A percentile compares a stretch with the other conserved stretches of the same genome.
Conservation (phyloP, 2,329 filamentous ascomycete species). For the Sporothrix pallida region DNA sequence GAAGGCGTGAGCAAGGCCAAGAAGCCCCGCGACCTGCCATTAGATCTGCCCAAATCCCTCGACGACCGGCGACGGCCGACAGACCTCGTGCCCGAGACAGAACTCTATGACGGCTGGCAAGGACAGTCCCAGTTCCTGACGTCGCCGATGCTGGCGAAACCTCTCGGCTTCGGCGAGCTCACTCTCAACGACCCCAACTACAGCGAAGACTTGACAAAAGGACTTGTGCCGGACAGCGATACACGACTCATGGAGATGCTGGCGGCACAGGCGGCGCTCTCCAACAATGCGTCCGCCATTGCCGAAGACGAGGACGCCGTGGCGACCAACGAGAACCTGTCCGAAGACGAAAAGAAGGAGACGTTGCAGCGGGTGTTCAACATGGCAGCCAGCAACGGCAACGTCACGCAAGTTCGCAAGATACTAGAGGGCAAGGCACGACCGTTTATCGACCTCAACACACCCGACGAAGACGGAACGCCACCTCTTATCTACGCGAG, state of each 20-base stretch:
- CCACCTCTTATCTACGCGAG: slow-evolving; percentile 97
- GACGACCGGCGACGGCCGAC: slow-evolving; percentile 78
- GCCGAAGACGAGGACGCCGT: slow-evolving; percentile 83
- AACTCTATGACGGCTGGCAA: slow-evolving; percentile 99
- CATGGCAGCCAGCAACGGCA: slow-evolving; percentile 96
- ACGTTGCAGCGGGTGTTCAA: slow-evolving; percentile 86
- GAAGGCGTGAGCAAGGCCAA: slow-evolving; percentile 41
- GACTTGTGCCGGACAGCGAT: slow-evolving; percentile 73
- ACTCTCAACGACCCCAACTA: slow-evolving; percentile 79
- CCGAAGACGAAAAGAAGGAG: slow-evolving; percentile 76
- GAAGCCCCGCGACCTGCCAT: slow-evolving; percentile 66
- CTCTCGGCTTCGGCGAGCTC: slow-evolving; percentile 80
- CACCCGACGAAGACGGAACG: slow-evolving; percentile 90
- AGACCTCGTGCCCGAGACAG: slow-evolving; percentile 78
- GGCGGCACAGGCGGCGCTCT: slow-evolving; percentile 87
- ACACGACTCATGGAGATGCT: slow-evolving; percentile 93
- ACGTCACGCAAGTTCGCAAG: slow-evolving; percentile 78
- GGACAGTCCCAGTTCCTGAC: slow-evolving; percentile 82
- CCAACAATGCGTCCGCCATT: slow-evolving; percentile 64
- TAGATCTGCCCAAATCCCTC: slow-evolving; percentile 87
- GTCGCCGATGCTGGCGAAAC: slow-evolving; percentile 81
- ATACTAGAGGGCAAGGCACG: slow-evolving; percentile 77
- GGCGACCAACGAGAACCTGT: slow-evolving; percentile 73
- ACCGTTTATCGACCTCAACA: slow-evolving; percentile 81
- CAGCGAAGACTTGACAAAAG: slow-evolving; percentile 67